Evolutionary conservation across 805 yeast species (phyloP).

Genomic region (Candida rishiriensis): DNA sequence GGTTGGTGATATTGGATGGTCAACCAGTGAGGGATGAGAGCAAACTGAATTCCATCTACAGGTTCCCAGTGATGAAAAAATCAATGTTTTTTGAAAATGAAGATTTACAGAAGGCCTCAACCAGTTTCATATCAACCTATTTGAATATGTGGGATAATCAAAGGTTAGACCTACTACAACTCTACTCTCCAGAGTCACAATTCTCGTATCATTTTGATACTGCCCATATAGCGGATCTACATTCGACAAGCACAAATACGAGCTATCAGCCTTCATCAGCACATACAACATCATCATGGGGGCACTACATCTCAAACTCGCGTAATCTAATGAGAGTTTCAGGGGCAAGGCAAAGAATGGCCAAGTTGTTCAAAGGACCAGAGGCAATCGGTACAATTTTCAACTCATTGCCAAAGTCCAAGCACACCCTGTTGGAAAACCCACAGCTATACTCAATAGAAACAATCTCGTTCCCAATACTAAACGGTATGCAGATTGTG

Average conservation of each 20-base stretch:
- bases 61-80: conserved; percentile 50
- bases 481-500: conserved; percentile 71
- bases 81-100: conserved; percentile 79
- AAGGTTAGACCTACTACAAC: conserved; percentile 59
- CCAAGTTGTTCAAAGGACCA: conserved; percentile 64
- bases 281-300: conserved; percentile 37
- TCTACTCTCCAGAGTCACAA: conserved; percentile 80
- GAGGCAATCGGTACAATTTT: conserved; percentile 60
- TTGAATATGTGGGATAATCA: conserved; percentile 78
- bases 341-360: conserved; percentile 47
- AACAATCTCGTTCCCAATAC: conserved; percentile 62
- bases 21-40: conserved; percentile 69
- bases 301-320: conserved; percentile 66
- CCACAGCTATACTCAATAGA: conserved; percentile 76
- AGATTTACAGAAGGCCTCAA: conserved; percentile 63
- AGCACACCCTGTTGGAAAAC: conserved; percentile 59
- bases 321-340: conserved; percentile 70
- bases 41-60: conserved; percentile 46
- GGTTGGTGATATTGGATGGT: conserved; percentile 74
- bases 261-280: conserved; percentile 5
- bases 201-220: conserved; percentile 79
- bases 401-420: conserved; percentile 67
- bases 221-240: conserved; percentile 36
- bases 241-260: conserved; percentile 5
- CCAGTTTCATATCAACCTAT: conserved; percentile 74